Percentiles rank a stretch among this genome's conserved stretches.
These are phyloP conservation scores for Sugiyamaella sp. DNA, from an alignment of 1,139 yeast genomes.

Conservation along the genomic window DNA sequence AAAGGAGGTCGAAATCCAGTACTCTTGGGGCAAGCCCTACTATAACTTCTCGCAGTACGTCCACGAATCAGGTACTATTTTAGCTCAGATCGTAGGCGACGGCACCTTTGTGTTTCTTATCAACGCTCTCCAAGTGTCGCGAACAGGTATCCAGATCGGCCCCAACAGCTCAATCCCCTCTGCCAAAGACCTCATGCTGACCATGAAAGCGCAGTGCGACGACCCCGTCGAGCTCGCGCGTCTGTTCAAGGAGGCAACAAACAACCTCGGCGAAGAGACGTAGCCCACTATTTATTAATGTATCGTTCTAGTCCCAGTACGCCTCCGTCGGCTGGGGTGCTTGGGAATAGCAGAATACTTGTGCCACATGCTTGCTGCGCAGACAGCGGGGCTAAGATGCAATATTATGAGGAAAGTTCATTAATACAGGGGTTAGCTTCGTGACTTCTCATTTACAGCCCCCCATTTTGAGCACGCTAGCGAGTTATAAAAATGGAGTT, in stretches of 20 bases:
- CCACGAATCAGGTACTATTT: conserved; percentile 84
- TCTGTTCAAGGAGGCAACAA: conserved; percentile 10
- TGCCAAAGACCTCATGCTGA: conserved; percentile 10
- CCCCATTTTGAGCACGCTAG: too few species aligned
- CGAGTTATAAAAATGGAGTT: too few species aligned
- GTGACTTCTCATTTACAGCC: too few species aligned
- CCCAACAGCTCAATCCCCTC: conserved; percentile 4
- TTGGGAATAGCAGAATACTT: too few species aligned
- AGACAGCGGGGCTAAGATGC: too few species aligned
- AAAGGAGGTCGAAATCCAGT: conserved; percentile 53
- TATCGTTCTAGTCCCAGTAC: background rate
- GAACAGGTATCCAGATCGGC: conserved; percentile 28
- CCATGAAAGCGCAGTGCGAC: conserved; percentile 14
- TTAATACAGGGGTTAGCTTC: too few species aligned
- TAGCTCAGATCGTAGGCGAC: conserved; percentile 82
- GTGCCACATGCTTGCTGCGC: background rate
- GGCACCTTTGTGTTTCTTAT: conserved; percentile 69
- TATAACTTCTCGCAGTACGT: conserved; percentile 87
- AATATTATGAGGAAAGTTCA: too few species aligned
- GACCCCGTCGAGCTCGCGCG: conserved; percentile 8
- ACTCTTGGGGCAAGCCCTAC: conserved; percentile 90
- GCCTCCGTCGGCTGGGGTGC: background rate
- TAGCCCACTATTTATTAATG: background rate
- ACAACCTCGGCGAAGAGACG: background rate
- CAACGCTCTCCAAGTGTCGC: conserved; percentile 42